phyloP scores from a whole-genome alignment of 1,139 yeast genomes.

The Protomyces macrosporus region DNA sequence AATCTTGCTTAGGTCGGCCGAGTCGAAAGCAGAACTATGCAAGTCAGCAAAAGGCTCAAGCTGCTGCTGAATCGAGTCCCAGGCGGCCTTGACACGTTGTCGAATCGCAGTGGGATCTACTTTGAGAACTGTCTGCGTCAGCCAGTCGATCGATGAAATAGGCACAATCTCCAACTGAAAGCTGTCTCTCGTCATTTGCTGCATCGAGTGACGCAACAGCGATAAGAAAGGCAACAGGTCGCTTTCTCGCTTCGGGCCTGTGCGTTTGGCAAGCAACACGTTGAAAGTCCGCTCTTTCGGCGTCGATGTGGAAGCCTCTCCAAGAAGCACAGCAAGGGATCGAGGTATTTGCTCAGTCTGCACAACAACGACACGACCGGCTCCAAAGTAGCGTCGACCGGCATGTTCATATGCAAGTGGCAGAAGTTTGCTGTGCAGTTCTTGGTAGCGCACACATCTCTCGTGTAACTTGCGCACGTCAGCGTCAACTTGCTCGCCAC shows the following conservation, averaged over 20 bases:
- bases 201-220: slow-evolving; percentile 19
- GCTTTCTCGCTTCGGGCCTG: slow-evolving; percentile 24
- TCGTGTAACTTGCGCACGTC: background rate
- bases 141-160: slow-evolving; percentile 30
- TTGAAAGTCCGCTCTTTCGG: slow-evolving; percentile 24
- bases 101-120: slow-evolving; percentile 18
- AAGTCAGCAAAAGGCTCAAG: slow-evolving; percentile 38
- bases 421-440: background rate
- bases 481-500: slow-evolving; percentile 1
- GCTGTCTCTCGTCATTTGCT: background rate
- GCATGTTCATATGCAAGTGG: slow-evolving; percentile 13
- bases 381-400: slow-evolving; percentile 29
- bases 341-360: slow-evolving; percentile 46
- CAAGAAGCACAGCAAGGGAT: slow-evolving; percentile 50
- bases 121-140: slow-evolving; percentile 24
- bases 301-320: slow-evolving; percentile 22
- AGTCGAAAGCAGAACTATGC: background rate
- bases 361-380: slow-evolving; percentile 60
- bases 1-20: slow-evolving; percentile 23
- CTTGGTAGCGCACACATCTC: slow-evolving; percentile 8
- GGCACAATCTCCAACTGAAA: slow-evolving; percentile 27
- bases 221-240: slow-evolving; percentile 33
- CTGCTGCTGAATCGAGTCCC: slow-evolving; percentile 39
- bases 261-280: slow-evolving; percentile 14
- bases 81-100: slow-evolving; percentile 15